Evolutionary conservation across 2,329 filamentous ascomycete species (phyloP).

Genomic region (Aspergillus versicolor): DNA sequence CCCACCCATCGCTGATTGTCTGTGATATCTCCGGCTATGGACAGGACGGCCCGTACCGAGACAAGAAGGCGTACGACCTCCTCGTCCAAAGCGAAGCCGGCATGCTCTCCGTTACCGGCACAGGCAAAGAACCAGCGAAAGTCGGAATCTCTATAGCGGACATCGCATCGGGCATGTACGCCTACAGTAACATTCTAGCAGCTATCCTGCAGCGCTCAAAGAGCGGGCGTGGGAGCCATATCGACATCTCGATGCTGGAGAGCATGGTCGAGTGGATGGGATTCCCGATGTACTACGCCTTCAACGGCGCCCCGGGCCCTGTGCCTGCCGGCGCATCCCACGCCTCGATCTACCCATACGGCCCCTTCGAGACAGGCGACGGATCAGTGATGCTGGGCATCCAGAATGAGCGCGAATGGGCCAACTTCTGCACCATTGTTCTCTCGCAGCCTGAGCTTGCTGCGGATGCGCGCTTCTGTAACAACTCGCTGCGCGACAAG

Average conservation of each 20-base stretch:
- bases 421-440: conserved; percentile 49
- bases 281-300: conserved; percentile 57
- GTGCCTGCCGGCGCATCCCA: conserved; percentile 53
- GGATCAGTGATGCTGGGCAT: conserved; percentile 57
- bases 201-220: conserved; percentile 51
- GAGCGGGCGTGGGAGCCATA: conserved; percentile 45
- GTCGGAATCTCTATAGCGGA: conserved; percentile 57
- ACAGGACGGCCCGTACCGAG: conserved; percentile 50
- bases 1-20: conserved; percentile 50
- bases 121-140: conserved; percentile 46
- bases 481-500: conserved; percentile 46
- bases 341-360: conserved; percentile 58
- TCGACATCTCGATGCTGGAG: conserved; percentile 61
- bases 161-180: conserved; percentile 55
- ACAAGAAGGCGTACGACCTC: conserved; percentile 58
- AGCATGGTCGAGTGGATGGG: conserved; percentile 61
- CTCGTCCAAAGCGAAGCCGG: conserved; percentile 57
- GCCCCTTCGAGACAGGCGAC: conserved; percentile 52
- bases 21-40: conserved; percentile 58
- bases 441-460: conserved; percentile 45
- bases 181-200: conserved; percentile 52
- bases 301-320: conserved; percentile 45
- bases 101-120: conserved; percentile 53
- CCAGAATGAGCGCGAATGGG: conserved; percentile 60
- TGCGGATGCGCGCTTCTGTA: conserved; percentile 49